Conservation (phyloP, 2,329 filamentous ascomycete genomes). For the Calonectria naviculata region DNA sequence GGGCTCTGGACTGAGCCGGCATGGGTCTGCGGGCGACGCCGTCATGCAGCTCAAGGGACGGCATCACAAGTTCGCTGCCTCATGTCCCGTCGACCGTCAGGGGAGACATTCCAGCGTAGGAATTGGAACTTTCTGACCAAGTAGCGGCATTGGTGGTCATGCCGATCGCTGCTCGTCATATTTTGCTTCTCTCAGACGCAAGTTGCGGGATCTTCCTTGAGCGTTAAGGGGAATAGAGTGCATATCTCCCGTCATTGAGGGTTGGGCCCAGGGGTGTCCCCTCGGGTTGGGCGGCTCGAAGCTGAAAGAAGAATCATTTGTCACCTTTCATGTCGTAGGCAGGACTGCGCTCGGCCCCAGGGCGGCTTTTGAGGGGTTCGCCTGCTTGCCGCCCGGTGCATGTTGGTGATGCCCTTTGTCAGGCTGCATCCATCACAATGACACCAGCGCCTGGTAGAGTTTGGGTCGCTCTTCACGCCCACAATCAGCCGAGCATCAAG, state of each 20-base stretch:
- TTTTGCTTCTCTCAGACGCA: not conserved
- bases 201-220: conserved; percentile 11
- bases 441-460: not conserved
- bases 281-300: conserved; percentile 13
- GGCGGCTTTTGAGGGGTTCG: not conserved
- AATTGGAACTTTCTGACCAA: not conserved
- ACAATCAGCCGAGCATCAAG: not conserved
- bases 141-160: not conserved
- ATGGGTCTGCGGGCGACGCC: not conserved
- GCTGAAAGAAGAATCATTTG: conserved; percentile 2
- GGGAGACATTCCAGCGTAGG: not conserved
- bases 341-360: conserved; percentile 5
- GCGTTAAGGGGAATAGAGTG: not conserved
- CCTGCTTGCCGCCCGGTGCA: not conserved
- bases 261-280: not conserved
- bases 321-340: not conserved
- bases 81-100: not conserved
- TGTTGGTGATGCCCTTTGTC: conserved; percentile 2
- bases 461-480: not conserved
- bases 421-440: not conserved
- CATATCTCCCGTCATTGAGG: conserved; percentile 8
- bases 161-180: not conserved
- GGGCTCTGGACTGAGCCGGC: not conserved
- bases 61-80: not conserved
- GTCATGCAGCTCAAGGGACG: not conserved